phyloP scores from a whole-genome alignment of 1,139 yeast species.

The Pichia inconspicua region DNA sequence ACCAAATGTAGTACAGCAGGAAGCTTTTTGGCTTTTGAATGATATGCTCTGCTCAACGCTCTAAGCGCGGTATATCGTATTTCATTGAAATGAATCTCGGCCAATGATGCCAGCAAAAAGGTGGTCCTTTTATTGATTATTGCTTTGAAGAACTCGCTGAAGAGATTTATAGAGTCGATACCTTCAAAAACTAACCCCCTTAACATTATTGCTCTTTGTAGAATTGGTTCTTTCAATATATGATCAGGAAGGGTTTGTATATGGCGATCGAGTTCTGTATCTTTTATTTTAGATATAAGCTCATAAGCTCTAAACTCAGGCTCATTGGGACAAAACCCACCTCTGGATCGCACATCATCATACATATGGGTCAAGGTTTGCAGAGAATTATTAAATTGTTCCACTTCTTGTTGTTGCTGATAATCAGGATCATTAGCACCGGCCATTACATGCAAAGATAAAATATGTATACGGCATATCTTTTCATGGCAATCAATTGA shows the following conservation, averaged over 20 bases:
- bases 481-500: constrained; percentile 89
- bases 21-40: constrained; percentile 63
- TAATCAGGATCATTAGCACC: constrained; percentile 61
- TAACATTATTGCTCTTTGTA: constrained; percentile 66
- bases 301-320: constrained; percentile 92
- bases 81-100: constrained; percentile 77
- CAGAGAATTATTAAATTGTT: constrained; percentile 85
- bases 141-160: constrained; percentile 55
- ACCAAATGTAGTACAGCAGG: constrained; percentile 39
- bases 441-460: constrained; percentile 83
- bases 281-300: constrained; percentile 69
- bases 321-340: constrained; percentile 70
- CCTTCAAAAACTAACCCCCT: constrained; percentile 63
- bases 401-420: constrained; percentile 91
- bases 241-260: constrained; percentile 59
- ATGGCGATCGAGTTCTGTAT: constrained; percentile 77
- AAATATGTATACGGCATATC: constrained; percentile 81
- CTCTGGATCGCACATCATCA: constrained; percentile 65
- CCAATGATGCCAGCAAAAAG: constrained; percentile 60
- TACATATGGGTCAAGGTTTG: constrained; percentile 88
- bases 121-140: constrained; percentile 38
- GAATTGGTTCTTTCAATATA: constrained; percentile 46
- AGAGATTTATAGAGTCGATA: constrained; percentile 55
- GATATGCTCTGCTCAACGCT: constrained; percentile 61
- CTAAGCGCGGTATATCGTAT: constrained; percentile 69